These are phyloP conservation scores for Dendrobium catenatum DNA, from an alignment of 106 monocot genomes.

Conservation along the genomic window DNA sequence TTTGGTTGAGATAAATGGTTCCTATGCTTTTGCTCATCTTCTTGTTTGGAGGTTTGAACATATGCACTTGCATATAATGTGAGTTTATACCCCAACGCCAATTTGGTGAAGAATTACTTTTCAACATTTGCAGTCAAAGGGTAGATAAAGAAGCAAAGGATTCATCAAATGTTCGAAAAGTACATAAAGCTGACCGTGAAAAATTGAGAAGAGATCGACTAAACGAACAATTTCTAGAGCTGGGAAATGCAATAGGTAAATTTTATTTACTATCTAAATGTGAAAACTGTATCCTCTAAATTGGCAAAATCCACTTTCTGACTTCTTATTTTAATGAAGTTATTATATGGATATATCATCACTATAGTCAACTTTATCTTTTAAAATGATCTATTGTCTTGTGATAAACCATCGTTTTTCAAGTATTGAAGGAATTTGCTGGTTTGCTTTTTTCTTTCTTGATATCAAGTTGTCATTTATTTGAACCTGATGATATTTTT, in stretches of 20 bases:
- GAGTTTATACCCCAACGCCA: background rate
- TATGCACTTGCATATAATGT: background rate
- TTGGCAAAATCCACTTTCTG: background rate
- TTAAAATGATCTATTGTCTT: background rate
- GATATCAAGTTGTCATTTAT: background rate
- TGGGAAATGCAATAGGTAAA: constrained; percentile 78
- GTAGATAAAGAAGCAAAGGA: constrained; percentile 30
- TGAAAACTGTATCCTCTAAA: background rate
- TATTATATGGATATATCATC: background rate
- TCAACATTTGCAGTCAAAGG: constrained; percentile 31
- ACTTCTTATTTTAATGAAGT: background rate
- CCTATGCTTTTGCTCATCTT: background rate
- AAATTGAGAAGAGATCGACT: constrained; percentile 89
- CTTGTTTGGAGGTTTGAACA: background rate
- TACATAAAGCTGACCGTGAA: constrained; percentile 94
- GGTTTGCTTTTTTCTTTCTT: background rate
- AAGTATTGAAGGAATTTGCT: background rate
- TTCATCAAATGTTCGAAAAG: constrained; percentile 45
- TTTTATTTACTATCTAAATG: background rate
- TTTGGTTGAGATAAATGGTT: background rate
- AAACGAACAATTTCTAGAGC: constrained; percentile 81
- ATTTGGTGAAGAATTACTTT: background rate
- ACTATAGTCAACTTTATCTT: background rate
- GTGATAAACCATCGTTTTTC: background rate
- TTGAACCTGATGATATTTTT: background rate